phyloP scores from a whole-genome alignment of 2,329 filamentous ascomycete genomes.

The Diaporthe sp. region DNA sequence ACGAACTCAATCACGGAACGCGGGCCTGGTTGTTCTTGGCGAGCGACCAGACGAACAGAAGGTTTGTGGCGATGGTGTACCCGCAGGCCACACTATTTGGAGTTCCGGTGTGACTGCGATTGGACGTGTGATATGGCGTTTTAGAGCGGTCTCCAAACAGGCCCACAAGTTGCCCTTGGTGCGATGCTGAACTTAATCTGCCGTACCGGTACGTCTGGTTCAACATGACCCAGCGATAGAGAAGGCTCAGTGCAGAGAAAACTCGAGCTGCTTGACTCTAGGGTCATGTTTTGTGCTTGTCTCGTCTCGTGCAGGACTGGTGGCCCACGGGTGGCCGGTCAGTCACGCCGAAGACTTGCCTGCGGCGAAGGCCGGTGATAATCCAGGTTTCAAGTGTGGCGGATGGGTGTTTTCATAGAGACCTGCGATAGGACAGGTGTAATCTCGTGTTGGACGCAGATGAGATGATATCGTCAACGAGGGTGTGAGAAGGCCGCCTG shows the following conservation, averaged over 20 bases:
- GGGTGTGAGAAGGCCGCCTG: not conserved
- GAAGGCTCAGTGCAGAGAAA: not conserved
- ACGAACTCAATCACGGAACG: conserved; percentile 21
- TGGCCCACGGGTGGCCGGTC: not conserved
- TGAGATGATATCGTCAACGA: conserved; percentile 17
- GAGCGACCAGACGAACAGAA: conserved; percentile 24
- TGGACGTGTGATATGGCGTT: conserved; percentile 29
- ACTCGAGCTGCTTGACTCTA: conserved; percentile 16
- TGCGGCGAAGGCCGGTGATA: conserved; percentile 1
- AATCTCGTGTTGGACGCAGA: not conserved
- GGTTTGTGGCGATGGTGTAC: not conserved
- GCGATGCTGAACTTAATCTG: conserved; percentile 24
- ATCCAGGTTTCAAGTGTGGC: conserved; percentile 11
- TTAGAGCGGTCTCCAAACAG: conserved; percentile 21
- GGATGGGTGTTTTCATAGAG: not conserved
- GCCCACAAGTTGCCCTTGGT: conserved; percentile 12
- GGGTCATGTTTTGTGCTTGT: conserved; percentile 15
- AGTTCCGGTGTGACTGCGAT: conserved; percentile 27
- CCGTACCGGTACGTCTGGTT: not conserved
- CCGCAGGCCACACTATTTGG: not conserved
- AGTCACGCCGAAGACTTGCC: not conserved
- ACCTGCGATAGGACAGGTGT: not conserved
- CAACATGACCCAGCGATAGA: not conserved
- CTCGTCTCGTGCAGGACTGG: conserved; percentile 8
- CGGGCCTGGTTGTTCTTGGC: conserved; percentile 23